Conservation (phyloP, 352 stramenopile genomes). For the Phytophthora rubi region DNA sequence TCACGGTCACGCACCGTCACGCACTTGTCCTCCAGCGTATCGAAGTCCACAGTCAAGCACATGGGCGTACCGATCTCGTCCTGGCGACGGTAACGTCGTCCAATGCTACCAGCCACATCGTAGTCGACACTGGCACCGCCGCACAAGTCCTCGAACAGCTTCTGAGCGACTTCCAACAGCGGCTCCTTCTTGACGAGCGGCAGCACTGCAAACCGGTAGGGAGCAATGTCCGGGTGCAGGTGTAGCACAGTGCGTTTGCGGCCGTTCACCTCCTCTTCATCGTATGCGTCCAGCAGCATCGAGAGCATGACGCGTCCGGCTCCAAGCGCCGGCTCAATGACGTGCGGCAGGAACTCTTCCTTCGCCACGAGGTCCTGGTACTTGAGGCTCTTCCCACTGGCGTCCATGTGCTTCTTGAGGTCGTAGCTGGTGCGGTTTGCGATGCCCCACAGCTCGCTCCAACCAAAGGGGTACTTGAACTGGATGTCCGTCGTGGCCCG, state of each 20-base stretch:
- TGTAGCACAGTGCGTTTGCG: conserved; percentile 87
- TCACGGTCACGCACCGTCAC: conserved; percentile 97
- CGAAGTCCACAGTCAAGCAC: conserved; percentile 98
- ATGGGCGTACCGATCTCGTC: conserved; percentile 98
- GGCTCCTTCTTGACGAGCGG: conserved; percentile 96
- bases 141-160: conserved; percentile 92
- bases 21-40: conserved; percentile 95
- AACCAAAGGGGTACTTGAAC: conserved; percentile 97
- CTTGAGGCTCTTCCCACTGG: conserved; percentile 90
- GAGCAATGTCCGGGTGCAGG: conserved; percentile 94
- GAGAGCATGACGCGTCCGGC: conserved; percentile 94
- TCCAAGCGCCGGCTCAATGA: conserved; percentile 93
- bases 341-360: conserved; percentile 94
- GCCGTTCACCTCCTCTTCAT: conserved; percentile 93
- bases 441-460: conserved; percentile 97
- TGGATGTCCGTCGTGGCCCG: conserved; percentile 97
- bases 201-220: conserved; percentile 93
- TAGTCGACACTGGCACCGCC: conserved; percentile 91
- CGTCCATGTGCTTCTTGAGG: conserved; percentile 94
- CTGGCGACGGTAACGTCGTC: conserved; percentile 93
- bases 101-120: conserved; percentile 91
- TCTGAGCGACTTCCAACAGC: conserved; percentile 86
- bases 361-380: conserved; percentile 70
- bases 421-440: conserved; percentile 97
- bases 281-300: conserved; percentile 95